Evolutionary conservation across 768 basidiomycete species (phyloP).

Genomic region (Mycena floridula): DNA sequence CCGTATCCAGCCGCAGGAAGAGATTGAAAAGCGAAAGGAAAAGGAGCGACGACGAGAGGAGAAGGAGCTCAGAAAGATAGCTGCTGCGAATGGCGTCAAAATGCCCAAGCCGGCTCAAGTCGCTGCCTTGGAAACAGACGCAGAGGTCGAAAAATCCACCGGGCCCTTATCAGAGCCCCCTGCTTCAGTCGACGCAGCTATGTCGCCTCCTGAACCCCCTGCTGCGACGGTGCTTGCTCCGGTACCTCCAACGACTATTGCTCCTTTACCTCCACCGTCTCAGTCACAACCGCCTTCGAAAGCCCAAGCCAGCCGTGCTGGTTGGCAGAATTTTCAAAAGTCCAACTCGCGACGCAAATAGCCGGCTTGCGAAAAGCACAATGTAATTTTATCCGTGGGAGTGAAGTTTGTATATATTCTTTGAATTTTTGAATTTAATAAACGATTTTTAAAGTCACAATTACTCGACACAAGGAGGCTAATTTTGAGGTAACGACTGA

Average conservation of each 20-base stretch:
- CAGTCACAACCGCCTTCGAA: conserved; percentile 9
- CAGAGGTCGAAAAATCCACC: no score
- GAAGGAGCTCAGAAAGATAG: conserved; percentile 78
- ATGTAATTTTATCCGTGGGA: conserved; percentile 11
- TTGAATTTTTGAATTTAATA: conserved; percentile 3
- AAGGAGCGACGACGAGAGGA: conserved; percentile 84
- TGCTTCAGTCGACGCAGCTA: no score
- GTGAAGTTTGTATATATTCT: conserved; percentile 1
- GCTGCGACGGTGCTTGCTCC: no score
- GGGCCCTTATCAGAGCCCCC: neutral
- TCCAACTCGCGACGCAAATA: conserved; percentile 26
- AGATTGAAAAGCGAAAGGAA: conserved; percentile 71
- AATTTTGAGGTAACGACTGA: neutral
- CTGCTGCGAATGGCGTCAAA: conserved; percentile 75
- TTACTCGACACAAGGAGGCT: neutral
- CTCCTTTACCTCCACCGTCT: neutral
- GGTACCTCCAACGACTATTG: conserved; percentile 3
- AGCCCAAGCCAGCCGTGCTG: conserved; percentile 32
- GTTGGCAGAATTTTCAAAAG: conserved; percentile 58
- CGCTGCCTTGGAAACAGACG: conserved; percentile 9
- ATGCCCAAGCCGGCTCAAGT: conserved; percentile 39
- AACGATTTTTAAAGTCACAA: neutral
- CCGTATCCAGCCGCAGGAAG: conserved; percentile 59
- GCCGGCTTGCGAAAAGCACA: conserved; percentile 6
- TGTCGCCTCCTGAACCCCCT: conserved; percentile 5